Base-by-base conservation (phyloP, 495 filamentous ascomycete species). In the Penicillium waksmanii region DNA sequence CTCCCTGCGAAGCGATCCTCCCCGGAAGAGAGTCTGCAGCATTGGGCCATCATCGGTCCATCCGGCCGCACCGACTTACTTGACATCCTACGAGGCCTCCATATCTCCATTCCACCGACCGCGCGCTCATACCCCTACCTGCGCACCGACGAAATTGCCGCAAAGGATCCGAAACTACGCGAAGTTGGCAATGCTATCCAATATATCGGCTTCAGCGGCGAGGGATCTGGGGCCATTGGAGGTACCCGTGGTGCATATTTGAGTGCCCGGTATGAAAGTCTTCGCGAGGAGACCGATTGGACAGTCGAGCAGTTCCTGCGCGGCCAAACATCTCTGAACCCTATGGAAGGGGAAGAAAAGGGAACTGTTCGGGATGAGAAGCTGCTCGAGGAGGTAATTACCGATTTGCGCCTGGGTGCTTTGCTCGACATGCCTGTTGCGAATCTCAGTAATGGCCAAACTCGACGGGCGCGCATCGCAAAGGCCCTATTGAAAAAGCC, bases 371-470 rank as follows among this genome's bases (percentile, higher is more conserved):
- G 79, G 18, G 77, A 85, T 62, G 59, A 70, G 31, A 44, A 60
- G 21, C 71, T 82, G 0, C 71, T 96, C 2, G 66, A 80, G 6
- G 73, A 81, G 10, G 86, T 97, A 8, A 78, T 91, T 0, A 61
- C 63, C 9, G 86, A 93, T 52, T 73, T 98, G 49, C 81, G 81
- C 34, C 75, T 97, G 13, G 73, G 80, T 3, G 67, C 75, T 12
- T 72, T 97, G 51, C 73, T 94, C 2, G 79, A 87, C 15, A 88
- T 95, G 76, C 92, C 93, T 3, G 87, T 97, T 9, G 81, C 89
- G 18, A 96, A 90, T 73, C 72, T 98, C 18, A 96, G 92, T 67
- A 97, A 98, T 73, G 95, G 95, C 3, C 95, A 98, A 73, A 93
- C 87, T 5, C 79, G 94, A 61, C 81, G 95, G 42, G 90, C 95